Percentiles rank a stretch among this genome's conserved stretches.
These are phyloP conservation scores for Leptoxyphium fumago DNA, from an alignment of 2,329 filamentous ascomycete species.

Conservation along the genomic window DNA sequence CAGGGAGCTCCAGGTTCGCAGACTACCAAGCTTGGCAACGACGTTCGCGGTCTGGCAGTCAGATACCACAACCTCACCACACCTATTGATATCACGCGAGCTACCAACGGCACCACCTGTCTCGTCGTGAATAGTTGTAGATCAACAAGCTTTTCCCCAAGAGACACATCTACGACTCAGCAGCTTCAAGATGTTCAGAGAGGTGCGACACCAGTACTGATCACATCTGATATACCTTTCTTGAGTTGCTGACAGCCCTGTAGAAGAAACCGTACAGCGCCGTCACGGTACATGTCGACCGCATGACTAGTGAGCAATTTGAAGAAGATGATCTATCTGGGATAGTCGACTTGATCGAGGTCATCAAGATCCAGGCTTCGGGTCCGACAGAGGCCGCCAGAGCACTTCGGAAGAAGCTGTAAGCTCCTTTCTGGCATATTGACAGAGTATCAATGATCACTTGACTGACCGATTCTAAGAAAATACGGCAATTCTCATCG, in stretches of 20 bases:
- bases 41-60: too few species aligned
- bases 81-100: too few species aligned
- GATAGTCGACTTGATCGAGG: slow-evolving; percentile 86
- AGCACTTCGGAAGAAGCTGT: slow-evolving; percentile 89
- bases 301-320: slow-evolving; percentile 75
- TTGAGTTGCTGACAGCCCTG: neutral
- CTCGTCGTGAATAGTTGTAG: too few species aligned
- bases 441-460: neutral
- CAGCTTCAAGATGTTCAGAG: neutral
- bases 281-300: slow-evolving; percentile 83
- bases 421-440: slow-evolving; percentile 17
- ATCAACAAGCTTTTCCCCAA: too few species aligned
- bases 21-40: too few species aligned
- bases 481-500: slow-evolving; percentile 95
- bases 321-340: slow-evolving; percentile 85
- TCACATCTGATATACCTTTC: neutral
- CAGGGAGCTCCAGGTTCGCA: too few species aligned
- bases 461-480: slow-evolving; percentile 22
- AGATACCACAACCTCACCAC: too few species aligned
- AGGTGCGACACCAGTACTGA: neutral
- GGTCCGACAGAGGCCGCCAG: slow-evolving; percentile 82
- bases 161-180: too few species aligned
- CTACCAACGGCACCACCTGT: too few species aligned
- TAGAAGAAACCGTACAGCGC: slow-evolving; percentile 79
- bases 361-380: slow-evolving; percentile 74